These are phyloP conservation scores for Nigrospora osmanthi DNA, from an alignment of 2,329 filamentous ascomycete genomes.

Conservation along the genomic window DNA sequence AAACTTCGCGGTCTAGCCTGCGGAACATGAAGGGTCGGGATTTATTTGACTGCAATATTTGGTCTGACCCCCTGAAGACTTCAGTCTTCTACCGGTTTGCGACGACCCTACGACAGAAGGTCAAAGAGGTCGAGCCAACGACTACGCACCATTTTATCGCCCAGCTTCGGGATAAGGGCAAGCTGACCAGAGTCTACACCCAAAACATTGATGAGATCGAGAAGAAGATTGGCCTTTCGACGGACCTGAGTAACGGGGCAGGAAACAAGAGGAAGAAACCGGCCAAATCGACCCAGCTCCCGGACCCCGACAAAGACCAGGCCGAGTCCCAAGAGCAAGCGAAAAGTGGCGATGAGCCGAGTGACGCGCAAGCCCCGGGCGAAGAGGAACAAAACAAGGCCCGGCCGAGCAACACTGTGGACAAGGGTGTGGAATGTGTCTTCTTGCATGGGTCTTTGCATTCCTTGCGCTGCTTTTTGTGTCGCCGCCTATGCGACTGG, in stretches of 20 bases:
- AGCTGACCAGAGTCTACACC: slow-evolving; percentile 64
- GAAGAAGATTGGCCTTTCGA: slow-evolving; percentile 60
- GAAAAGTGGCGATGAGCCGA: slow-evolving; percentile 6
- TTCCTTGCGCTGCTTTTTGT: slow-evolving; percentile 55
- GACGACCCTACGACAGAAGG: slow-evolving; percentile 57
- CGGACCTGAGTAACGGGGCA: slow-evolving; percentile 51
- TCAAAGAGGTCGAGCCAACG: slow-evolving; percentile 55
- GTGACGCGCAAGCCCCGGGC: slow-evolving; percentile 8
- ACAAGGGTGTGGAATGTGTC: slow-evolving; percentile 55
- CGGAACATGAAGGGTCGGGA: slow-evolving; percentile 64
- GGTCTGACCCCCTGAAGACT: slow-evolving; percentile 59
- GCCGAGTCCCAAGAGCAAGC: slow-evolving; percentile 17
- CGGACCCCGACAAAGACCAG: slow-evolving; percentile 13
- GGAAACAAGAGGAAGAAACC: slow-evolving; percentile 49
- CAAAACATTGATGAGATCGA: slow-evolving; percentile 72
- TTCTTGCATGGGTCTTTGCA: slow-evolving; percentile 65
- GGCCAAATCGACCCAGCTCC: slow-evolving; percentile 19
- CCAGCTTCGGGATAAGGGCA: slow-evolving; percentile 57
- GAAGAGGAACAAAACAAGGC: slow-evolving; percentile 8
- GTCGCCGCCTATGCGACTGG: slow-evolving; percentile 50
- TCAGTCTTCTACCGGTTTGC: slow-evolving; percentile 68
- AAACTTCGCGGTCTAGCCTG: slow-evolving; percentile 29
- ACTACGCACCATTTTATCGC: slow-evolving; percentile 62
- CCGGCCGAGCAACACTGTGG: slow-evolving; percentile 13
- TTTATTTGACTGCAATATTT: slow-evolving; percentile 63